These are phyloP conservation scores for Globisporangium cylindrosporum DNA, from an alignment of 352 stramenopile species.

Conservation along the genomic window DNA sequence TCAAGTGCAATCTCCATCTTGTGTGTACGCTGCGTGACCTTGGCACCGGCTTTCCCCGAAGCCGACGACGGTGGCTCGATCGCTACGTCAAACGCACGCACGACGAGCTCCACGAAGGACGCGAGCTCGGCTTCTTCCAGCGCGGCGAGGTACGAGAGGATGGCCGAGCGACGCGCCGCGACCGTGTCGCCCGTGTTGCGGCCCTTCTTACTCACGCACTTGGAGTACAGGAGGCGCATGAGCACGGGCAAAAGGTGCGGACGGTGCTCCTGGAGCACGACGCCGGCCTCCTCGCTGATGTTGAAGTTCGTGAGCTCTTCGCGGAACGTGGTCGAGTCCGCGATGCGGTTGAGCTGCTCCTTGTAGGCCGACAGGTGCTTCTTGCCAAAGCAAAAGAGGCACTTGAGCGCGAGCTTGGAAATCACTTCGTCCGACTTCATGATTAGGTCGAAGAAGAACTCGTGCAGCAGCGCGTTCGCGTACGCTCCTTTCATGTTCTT, in stretches of 20 bases:
- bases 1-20: slow-evolving; percentile 29
- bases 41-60: background rate
- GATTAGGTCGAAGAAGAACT: slow-evolving; percentile 86
- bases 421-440: slow-evolving; percentile 88
- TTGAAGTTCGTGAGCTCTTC: slow-evolving; percentile 91
- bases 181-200: slow-evolving; percentile 84
- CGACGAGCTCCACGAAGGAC: slow-evolving; percentile 88
- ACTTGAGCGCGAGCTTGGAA: slow-evolving; percentile 85
- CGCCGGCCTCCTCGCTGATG: slow-evolving; percentile 58
- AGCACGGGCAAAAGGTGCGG: slow-evolving; percentile 79
- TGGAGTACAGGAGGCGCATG: slow-evolving; percentile 88
- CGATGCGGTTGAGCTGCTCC: slow-evolving; percentile 77
- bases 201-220: slow-evolving; percentile 86
- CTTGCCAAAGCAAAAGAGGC: slow-evolving; percentile 82
- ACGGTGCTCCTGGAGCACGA: slow-evolving; percentile 82
- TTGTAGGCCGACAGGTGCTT: slow-evolving; percentile 87
- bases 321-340: slow-evolving; percentile 78
- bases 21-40: background rate
- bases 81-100: slow-evolving; percentile 80
- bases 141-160: slow-evolving; percentile 87
- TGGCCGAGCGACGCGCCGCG: slow-evolving; percentile 79
- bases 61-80: slow-evolving; percentile 21
- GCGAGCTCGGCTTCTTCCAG: slow-evolving; percentile 72
- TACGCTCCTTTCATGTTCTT: slow-evolving; percentile 88
- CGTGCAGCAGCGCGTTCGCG: slow-evolving; percentile 70